Evolutionary conservation across 768 basidiomycete genomes (phyloP).

Genomic region (Mycena alexandri): DNA sequence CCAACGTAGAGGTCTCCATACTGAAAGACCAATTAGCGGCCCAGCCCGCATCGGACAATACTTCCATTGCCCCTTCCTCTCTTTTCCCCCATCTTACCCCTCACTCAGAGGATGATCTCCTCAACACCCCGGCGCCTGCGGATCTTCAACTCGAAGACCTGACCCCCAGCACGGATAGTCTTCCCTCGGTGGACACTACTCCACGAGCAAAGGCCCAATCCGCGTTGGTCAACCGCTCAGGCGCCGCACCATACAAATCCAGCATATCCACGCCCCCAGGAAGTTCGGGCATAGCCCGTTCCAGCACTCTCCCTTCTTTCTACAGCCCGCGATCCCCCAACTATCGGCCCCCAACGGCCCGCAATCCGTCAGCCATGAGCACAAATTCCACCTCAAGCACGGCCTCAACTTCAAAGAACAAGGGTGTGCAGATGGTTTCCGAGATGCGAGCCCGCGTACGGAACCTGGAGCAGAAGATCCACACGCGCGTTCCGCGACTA

Average conservation of each 20-base stretch:
- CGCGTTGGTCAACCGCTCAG: constrained; percentile 63
- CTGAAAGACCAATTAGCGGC: constrained; percentile 79
- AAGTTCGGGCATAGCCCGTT: constrained; percentile 62
- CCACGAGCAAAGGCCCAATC: constrained; percentile 58
- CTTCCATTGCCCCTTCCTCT: constrained; percentile 52
- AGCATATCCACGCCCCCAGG: constrained; percentile 60
- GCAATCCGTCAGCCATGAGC: constrained; percentile 54
- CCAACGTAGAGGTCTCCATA: constrained; percentile 86
- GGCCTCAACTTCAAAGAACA: constrained; percentile 77
- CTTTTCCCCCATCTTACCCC: constrained; percentile 44
- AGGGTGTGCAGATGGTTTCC: constrained; percentile 92
- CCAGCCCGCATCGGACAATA: constrained; percentile 38
- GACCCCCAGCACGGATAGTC: constrained; percentile 57
- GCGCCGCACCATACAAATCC: constrained; percentile 60
- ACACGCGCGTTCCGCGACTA: constrained; percentile 86
- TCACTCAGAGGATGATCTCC: constrained; percentile 67
- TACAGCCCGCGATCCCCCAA: constrained; percentile 63
- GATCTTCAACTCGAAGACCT: constrained; percentile 74
- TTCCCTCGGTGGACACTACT: constrained; percentile 52
- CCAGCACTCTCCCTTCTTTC: constrained; percentile 67
- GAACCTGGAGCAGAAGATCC: constrained; percentile 88
- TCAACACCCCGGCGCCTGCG: constrained; percentile 69
- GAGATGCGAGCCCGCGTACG: constrained; percentile 90
- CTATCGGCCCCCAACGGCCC: constrained; percentile 52
- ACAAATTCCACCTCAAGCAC: constrained; percentile 59